Conservation (phyloP, 176 grass and related monocot species). For the Cymbopogon citratus region DNA sequence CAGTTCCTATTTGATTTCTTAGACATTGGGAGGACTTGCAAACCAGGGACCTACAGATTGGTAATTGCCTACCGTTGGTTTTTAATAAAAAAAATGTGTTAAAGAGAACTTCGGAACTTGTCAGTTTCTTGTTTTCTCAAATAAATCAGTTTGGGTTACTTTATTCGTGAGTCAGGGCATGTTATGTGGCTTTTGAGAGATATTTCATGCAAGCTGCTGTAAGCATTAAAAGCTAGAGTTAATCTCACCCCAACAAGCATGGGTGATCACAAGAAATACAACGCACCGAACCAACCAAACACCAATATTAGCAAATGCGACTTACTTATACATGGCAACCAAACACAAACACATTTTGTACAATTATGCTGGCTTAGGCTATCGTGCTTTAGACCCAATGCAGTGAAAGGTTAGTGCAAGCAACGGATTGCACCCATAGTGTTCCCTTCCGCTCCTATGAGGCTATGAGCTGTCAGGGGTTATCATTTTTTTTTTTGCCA, state of each 20-base stretch:
- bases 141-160: not conserved
- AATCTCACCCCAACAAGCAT: not conserved
- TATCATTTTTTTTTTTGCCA: not conserved
- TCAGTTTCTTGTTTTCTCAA: not conserved
- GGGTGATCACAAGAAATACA: not conserved
- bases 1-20: conserved; percentile 95
- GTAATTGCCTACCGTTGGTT: conserved; percentile 39
- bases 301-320: not conserved
- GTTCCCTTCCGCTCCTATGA: not conserved
- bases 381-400: not conserved
- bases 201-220: not conserved
- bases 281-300: not conserved
- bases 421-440: not conserved
- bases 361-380: not conserved
- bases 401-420: not conserved
- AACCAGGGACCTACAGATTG: conserved; percentile 86
- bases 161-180: not conserved
- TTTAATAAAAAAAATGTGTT: not conserved
- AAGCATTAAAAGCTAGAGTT: not conserved
- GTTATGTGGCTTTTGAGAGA: not conserved
- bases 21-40: conserved; percentile 67
- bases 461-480: not conserved
- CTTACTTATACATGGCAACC: not conserved
- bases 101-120: not conserved
- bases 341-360: not conserved